Conservation (phyloP, 371 early-diverging fungal species). For the Syncephalastrum monosporum region DNA sequence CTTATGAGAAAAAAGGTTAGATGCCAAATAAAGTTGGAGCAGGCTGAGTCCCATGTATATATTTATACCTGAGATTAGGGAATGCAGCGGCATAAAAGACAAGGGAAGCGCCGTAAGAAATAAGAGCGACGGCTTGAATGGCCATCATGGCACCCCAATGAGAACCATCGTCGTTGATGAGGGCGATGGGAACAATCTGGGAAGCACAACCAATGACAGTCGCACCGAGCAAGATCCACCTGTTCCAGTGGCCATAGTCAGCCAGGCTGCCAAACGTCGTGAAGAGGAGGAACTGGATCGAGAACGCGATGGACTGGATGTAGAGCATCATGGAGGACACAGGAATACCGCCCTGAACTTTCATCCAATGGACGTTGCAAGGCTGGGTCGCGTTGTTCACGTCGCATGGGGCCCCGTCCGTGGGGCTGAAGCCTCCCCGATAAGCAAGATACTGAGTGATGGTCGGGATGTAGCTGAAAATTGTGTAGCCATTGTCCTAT, state of each 20-base stretch:
- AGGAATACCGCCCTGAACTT: conserved; percentile 26
- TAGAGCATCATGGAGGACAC: conserved; percentile 49
- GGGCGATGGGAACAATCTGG: conserved; percentile 43
- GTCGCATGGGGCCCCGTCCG: conserved; percentile 31
- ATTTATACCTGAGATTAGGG: conserved; percentile 38
- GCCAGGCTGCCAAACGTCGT: conserved; percentile 49
- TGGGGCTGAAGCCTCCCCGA: conserved; percentile 39
- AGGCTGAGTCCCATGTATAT: not conserved
- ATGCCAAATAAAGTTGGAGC: too few species aligned
- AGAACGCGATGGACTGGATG: conserved; percentile 47
- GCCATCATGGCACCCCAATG: conserved; percentile 50
- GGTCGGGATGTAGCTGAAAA: conserved; percentile 46
- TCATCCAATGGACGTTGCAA: conserved; percentile 38
- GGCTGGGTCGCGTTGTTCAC: conserved; percentile 21
- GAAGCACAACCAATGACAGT: conserved; percentile 43
- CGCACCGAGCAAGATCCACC: conserved; percentile 34
- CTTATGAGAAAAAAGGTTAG: conserved; percentile 9
- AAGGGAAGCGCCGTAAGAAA: conserved; percentile 47
- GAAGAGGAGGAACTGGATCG: conserved; percentile 44
- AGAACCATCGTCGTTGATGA: conserved; percentile 38
- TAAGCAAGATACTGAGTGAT: conserved; percentile 42
- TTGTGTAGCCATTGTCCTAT: conserved; percentile 50
- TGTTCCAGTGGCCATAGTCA: conserved; percentile 50
- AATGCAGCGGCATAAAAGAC: conserved; percentile 54
- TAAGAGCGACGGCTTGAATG: conserved; percentile 35